Percentiles rank a stretch among this genome's conserved stretches.
Conservation (phyloP, 345 rosid genomes). For the Nasturtium officinale region DNA sequence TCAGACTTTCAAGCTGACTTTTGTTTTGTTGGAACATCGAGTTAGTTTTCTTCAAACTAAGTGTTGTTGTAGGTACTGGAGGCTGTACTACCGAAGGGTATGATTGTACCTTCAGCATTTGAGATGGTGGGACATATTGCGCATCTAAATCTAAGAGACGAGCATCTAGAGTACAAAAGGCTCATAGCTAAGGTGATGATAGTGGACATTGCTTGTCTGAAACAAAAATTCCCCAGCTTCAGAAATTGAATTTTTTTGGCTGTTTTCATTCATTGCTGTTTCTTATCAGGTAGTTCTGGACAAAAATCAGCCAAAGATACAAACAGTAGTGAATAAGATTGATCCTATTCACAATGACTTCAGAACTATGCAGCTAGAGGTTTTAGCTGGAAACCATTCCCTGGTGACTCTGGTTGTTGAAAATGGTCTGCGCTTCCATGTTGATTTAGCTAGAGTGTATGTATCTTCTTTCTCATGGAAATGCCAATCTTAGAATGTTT, state of each 20-base stretch:
- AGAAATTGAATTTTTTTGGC: not conserved
- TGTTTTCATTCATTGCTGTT: not conserved
- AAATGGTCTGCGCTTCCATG: slow-evolving; percentile 81
- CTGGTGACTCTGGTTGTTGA: slow-evolving; percentile 84
- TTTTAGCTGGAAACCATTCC: slow-evolving; percentile 92
- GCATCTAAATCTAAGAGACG: slow-evolving; percentile 80
- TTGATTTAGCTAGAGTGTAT: slow-evolving; percentile 88
- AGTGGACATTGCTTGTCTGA: not conserved
- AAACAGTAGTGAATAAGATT: slow-evolving; percentile 87
- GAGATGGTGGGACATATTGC: slow-evolving; percentile 88
- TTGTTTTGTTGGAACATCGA: not conserved
- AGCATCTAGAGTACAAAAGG: slow-evolving; percentile 66
- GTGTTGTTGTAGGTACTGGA: slow-evolving; percentile 68
- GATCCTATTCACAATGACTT: slow-evolving; percentile 74
- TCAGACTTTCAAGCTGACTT: slow-evolving; percentile 9
- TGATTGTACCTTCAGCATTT: slow-evolving; percentile 85
- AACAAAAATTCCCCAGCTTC: slow-evolving; percentile 5
- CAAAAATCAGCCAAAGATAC: slow-evolving; percentile 86
- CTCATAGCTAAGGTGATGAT: slow-evolving; percentile 79
- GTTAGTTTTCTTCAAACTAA: slow-evolving; percentile 61
- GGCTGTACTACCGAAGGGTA: slow-evolving; percentile 71
- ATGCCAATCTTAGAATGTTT: not conserved
- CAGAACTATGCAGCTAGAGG: slow-evolving; percentile 90
- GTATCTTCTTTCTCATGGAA: slow-evolving; percentile 33
- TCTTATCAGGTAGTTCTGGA: slow-evolving; percentile 73